A percentile compares a stretch with the other conserved stretches of the same genome.
phyloP scores from a whole-genome alignment of 257 asterid species.

The Primulina eburnea region DNA sequence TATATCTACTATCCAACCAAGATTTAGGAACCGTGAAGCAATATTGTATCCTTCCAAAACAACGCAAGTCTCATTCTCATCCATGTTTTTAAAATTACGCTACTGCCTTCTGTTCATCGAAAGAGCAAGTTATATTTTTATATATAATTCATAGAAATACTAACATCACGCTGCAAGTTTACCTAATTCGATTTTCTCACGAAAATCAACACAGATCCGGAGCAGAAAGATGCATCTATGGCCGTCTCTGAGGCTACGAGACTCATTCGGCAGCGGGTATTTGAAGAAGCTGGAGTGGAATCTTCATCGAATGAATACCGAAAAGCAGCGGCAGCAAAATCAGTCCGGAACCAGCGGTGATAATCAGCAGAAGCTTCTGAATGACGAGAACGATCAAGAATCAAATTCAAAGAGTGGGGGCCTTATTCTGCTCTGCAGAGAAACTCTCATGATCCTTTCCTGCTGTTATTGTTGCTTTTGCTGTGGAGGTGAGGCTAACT shows the following conservation, averaged over 20 bases:
- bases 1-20: too few relatives aligned
- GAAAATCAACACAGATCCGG: too few relatives aligned
- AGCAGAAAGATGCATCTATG: slow-evolving; percentile 73
- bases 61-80: too few relatives aligned
- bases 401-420: slow-evolving; percentile 24
- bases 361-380: slow-evolving; percentile 52
- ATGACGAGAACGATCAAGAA: slow-evolving; percentile 17
- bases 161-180: too few relatives aligned
- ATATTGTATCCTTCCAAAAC: too few relatives aligned
- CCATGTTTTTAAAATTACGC: too few relatives aligned
- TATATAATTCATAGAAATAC: too few relatives aligned
- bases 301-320: slow-evolving; percentile 49
- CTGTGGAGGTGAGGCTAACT: slow-evolving; percentile 64
- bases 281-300: slow-evolving; percentile 70
- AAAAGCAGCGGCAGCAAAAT: slow-evolving; percentile 35
- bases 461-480: slow-evolving; percentile 92
- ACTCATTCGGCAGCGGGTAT: slow-evolving; percentile 73
- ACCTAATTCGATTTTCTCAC: too few relatives aligned
- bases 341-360: slow-evolving; percentile 20
- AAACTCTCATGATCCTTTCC: slow-evolving; percentile 52
- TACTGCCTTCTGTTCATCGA: too few relatives aligned
- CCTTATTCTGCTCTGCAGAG: slow-evolving; percentile 40
- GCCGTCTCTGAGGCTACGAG: slow-evolving; percentile 79
- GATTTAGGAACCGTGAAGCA: too few relatives aligned
- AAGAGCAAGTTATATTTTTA: too few relatives aligned